A percentile compares a stretch with the other conserved stretches of the same genome.
phyloP scores from a whole-genome alignment of 1,284 basidiomycete genomes.

The Boletus holoroseus region DNA sequence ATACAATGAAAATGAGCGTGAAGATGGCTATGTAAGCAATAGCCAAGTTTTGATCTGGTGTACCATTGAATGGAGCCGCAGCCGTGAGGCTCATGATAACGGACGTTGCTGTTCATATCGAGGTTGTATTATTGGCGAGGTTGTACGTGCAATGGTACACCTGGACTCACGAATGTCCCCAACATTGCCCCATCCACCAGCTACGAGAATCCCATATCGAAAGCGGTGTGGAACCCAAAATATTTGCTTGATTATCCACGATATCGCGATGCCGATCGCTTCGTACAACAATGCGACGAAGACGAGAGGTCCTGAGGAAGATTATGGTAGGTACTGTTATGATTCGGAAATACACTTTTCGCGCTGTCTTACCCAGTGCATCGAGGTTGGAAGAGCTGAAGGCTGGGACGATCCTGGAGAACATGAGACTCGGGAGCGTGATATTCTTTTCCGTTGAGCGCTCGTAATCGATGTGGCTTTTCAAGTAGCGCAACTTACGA shows the following conservation, averaged over 20 bases:
- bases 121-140: neutral
- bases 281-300: slow-evolving; percentile 52
- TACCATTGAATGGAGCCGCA: slow-evolving; percentile 47
- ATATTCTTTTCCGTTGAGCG: slow-evolving; percentile 50
- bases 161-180: slow-evolving; percentile 63
- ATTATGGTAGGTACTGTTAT: slow-evolving; percentile 9
- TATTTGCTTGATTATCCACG: slow-evolving; percentile 55
- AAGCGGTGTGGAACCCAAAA: slow-evolving; percentile 80
- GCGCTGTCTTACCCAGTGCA: slow-evolving; percentile 47
- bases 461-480: neutral
- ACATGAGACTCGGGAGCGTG: slow-evolving; percentile 64
- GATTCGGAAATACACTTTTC: neutral
- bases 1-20: slow-evolving; percentile 42
- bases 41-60: slow-evolving; percentile 49
- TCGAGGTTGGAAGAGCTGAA: slow-evolving; percentile 62
- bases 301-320: slow-evolving; percentile 46
- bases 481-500: slow-evolving; percentile 35
- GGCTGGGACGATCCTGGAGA: slow-evolving; percentile 72
- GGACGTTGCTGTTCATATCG: slow-evolving; percentile 49
- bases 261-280: slow-evolving; percentile 47
- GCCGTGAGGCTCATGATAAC: slow-evolving; percentile 53
- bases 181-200: slow-evolving; percentile 61
- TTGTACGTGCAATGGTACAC: neutral
- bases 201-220: slow-evolving; percentile 58
- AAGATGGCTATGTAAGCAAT: slow-evolving; percentile 57